phyloP scores from a whole-genome alignment of 805 yeast species.

The Starmerella geochares region DNA sequence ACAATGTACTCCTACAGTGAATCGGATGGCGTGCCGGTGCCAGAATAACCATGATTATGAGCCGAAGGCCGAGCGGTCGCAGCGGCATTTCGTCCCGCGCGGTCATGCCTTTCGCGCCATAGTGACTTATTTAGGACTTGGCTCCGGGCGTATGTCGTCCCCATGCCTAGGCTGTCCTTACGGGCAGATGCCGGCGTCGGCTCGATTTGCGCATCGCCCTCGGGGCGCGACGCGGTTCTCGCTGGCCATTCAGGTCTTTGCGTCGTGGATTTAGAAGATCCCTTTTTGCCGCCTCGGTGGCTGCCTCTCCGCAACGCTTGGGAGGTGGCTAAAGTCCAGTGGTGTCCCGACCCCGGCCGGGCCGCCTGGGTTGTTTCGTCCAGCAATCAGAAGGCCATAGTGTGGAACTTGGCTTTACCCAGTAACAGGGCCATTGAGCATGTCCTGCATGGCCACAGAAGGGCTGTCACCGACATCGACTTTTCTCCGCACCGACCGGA shows the following conservation, averaged over 20 bases:
- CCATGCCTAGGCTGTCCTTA: conserved; percentile 67
- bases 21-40: too few relatives aligned
- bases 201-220: conserved; percentile 80
- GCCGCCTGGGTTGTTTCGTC: conserved; percentile 91
- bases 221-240: conserved; percentile 84
- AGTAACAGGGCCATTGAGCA: conserved; percentile 71
- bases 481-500: conserved; percentile 85
- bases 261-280: conserved; percentile 89
- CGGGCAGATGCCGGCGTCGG: conserved; percentile 87
- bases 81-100: too few relatives aligned
- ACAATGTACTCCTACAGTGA: too few relatives aligned
- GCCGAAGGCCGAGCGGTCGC: too few relatives aligned
- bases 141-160: conserved; percentile 1
- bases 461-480: conserved; percentile 94
- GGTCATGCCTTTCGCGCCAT: too few relatives aligned
- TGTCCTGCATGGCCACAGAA: conserved; percentile 75
- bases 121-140: background rate
- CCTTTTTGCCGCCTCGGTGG: conserved; percentile 90
- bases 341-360: conserved; percentile 84
- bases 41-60: too few relatives aligned
- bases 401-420: conserved; percentile 77
- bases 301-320: conserved; percentile 84
- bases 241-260: conserved; percentile 81
- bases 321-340: conserved; percentile 98
- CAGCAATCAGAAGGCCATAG: conserved; percentile 85